Base-by-base conservation (phyloP, 2,329 filamentous ascomycete genomes). In the Aureobasidium sp. region DNA sequence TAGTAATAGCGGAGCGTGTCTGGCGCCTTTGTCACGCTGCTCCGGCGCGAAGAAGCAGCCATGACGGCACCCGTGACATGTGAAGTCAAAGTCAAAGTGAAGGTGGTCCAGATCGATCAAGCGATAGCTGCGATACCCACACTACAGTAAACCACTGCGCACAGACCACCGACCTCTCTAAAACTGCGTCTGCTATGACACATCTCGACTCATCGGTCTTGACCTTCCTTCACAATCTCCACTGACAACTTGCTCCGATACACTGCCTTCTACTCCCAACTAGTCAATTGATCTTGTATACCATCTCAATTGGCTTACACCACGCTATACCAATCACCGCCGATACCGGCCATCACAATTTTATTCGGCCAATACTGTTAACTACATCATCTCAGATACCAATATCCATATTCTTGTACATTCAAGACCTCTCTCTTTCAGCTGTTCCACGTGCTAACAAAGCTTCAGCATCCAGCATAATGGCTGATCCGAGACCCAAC, bases 401-500 rank as follows among this genome's bases (percentile, higher is more conserved):
- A n/a, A 27, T 5, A 25, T 45, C 6, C 11, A 27, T n/a, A 44
- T 34, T 15, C 4, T 21, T 15, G 39, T 45, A 34, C 25, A 1
- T 11, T 27, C n/a, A 44, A 15, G 29, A 21, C 25, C 7, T 16
- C 25, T 39, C 49, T 27, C 4, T 27, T 2, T 32, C 16, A 27
- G 16, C 30, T 45, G 11, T 39, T 16, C 3, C 41, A 6, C 29
- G 32, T 42, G 25, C 45, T 48, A 15, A 59, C 36, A 62, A 32
- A 36, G 45, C 15, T 47, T 21, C 34, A 52, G 50, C 36, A 53
- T 55, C 27, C 30, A 44, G 15, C 42, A 13, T 16, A 39, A 71
- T 72, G 71, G 67, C 68, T 59, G 72, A 74, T 27, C 68, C 62
- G 30, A 61, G 72, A 42, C 87, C 86, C 11, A 85, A 89, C 73